Percentiles rank a stretch among this genome's conserved stretches.
Evolutionary conservation across 306 rosid species (phyloP).

Genomic region (Styphnolobium japonicum): DNA sequence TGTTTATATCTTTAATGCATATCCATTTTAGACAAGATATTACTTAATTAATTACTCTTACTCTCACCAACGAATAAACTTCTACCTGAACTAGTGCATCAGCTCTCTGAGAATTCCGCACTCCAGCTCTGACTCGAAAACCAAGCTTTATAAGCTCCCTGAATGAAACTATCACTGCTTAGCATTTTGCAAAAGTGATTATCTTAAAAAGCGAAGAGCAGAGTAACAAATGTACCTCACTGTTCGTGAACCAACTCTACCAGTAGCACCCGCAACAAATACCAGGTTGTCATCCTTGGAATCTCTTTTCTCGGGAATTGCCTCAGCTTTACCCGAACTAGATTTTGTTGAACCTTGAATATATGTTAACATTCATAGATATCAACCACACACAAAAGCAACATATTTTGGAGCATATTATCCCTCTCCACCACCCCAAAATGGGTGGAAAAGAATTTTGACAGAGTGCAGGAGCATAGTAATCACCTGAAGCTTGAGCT

Average conservation of each 20-base stretch:
- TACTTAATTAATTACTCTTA: neutral
- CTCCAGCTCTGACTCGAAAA: conserved; percentile 87
- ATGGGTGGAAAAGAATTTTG: neutral
- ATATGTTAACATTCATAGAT: conserved; percentile 7
- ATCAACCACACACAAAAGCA: conserved; percentile 17
- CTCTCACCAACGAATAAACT: conserved; percentile 8
- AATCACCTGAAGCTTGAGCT: conserved; percentile 73
- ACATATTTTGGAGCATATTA: conserved; percentile 3
- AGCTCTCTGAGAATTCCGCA: conserved; percentile 72
- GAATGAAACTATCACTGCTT: conserved; percentile 27
- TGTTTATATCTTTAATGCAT: conserved; percentile 8
- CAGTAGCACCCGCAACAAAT: conserved; percentile 99
- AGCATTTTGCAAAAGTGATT: conserved; percentile 11
- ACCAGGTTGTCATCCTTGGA: conserved; percentile 67
- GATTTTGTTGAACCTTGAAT: conserved; percentile 46
- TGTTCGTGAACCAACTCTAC: conserved; percentile 90
- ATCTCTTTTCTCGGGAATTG: conserved; percentile 40
- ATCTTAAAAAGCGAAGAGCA: neutral
- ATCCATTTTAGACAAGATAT: conserved; percentile 16
- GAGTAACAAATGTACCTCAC: conserved; percentile 61
- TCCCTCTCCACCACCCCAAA: neutral
- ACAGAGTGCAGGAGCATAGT: conserved; percentile 7
- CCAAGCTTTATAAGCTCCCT: conserved; percentile 99
- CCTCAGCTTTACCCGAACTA: conserved; percentile 38
- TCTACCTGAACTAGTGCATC: conserved; percentile 63